Base-by-base conservation (phyloP, 345 rosid genomes). In the Carallia pectinifolia region DNA sequence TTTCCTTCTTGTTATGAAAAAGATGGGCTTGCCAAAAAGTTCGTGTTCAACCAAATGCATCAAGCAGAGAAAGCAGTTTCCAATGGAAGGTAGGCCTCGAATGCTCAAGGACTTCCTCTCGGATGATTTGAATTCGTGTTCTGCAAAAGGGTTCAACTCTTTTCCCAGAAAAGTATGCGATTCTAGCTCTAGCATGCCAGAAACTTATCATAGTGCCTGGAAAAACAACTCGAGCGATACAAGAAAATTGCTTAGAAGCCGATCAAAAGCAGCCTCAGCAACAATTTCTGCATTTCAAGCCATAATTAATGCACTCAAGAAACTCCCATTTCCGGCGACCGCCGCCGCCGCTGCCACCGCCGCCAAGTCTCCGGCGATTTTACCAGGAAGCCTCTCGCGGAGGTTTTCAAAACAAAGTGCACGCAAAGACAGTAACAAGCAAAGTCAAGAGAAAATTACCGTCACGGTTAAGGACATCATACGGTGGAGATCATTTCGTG, bases 91-190 rank as follows among this genome's bases (percentile, higher is more conserved):
- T 6, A 82, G 81, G 27, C 86, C 81, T 39, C 71, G 58, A 36
- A 75, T 82, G 97, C 93, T 94, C 52, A 94, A 91, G 80, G 98
- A 91, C 66, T 89, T 89, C 61, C 95, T 94, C 70, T n/a, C 31
- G 1, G 93, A 87, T 53, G 96, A 91, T 68, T 64, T 82, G 4
- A 74, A 59, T 40, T 80, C 90, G 1, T 76, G 72, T 62, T 82
- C 82, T 36, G 83, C 87, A 13, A 78, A 54, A 23, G 86, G 82
- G 44, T 80, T 83, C 86, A 73, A 50, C 38, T 79, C 87, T 5
- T 66, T 81, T 55, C 81, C 83, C 0, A 59, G 82, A 65, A 68
- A 61, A 40, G 36, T 72, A 53, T 65, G 36, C 64, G 33, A 70
- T 72, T 19, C 64, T 4, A 53, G n/a, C 17, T 27, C 66, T 3